These are phyloP conservation scores for Pilaira anomala DNA, from an alignment of 192 early-diverging fungal species.

Conservation along the genomic window DNA sequence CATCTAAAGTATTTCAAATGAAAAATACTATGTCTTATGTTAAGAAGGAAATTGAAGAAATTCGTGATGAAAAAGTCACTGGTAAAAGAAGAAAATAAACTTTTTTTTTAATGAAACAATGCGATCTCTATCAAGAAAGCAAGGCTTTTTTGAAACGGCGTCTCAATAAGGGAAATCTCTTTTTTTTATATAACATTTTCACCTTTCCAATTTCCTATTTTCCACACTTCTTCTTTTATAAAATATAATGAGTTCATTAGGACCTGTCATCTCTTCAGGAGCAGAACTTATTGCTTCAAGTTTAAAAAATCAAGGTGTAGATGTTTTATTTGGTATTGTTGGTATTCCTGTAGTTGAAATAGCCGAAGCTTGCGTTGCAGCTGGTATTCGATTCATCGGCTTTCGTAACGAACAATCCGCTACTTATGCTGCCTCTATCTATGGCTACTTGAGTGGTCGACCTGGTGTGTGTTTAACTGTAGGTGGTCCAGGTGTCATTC, in stretches of 20 bases:
- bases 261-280: conserved; percentile 36
- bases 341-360: conserved; percentile 76
- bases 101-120: too few relatives aligned
- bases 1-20: conserved; percentile 10
- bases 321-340: conserved; percentile 71
- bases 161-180: too few relatives aligned
- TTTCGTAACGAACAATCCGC: conserved; percentile 79
- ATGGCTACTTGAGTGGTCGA: conserved; percentile 54
- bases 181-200: too few relatives aligned
- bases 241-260: neutral
- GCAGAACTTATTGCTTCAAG: conserved; percentile 56
- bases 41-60: conserved; percentile 16
- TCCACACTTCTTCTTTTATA: conserved; percentile 1
- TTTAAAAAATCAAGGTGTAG: conserved; percentile 58
- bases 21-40: conserved; percentile 14
- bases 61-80: conserved; percentile 17
- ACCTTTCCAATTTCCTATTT: conserved; percentile 11
- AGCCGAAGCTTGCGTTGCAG: conserved; percentile 66
- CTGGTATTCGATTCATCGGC: conserved; percentile 65
- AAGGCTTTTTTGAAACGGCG: neutral
- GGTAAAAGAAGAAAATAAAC: conserved; percentile 24
- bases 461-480: conserved; percentile 70
- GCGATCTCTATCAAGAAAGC: too few relatives aligned
- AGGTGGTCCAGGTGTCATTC: conserved; percentile 70
- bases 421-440: conserved; percentile 65